Evolutionary conservation across 805 yeast genomes (phyloP).

Genomic region (Saccharomycopsis synnaedendra): DNA sequence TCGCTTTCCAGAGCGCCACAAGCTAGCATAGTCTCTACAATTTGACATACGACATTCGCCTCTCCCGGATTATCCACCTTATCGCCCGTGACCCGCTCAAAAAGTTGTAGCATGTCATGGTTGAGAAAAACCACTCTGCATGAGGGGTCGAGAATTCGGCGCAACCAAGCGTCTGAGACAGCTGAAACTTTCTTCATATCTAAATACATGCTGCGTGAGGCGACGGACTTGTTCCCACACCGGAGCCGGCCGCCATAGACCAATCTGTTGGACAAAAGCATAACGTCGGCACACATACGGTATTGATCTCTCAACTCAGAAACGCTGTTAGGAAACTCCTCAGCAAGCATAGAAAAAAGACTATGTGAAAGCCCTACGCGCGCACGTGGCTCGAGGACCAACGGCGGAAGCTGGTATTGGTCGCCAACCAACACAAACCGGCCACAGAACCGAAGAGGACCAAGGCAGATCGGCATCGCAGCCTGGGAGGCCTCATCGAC

Average conservation of each 20-base stretch:
- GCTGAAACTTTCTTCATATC: conserved; percentile 31
- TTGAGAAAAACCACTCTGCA: conserved; percentile 67
- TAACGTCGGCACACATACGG: conserved; percentile 85
- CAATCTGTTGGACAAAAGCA: conserved; percentile 69
- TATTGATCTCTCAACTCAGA: conserved; percentile 74
- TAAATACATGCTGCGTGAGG: conserved; percentile 18
- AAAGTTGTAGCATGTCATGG: conserved; percentile 47
- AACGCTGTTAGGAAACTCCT: conserved; percentile 62
- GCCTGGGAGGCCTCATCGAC: conserved; percentile 96
- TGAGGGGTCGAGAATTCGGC: conserved; percentile 31
- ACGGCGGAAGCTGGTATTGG: conserved; percentile 86
- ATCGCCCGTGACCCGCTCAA: conserved; percentile 48
- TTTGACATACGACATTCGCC: conserved; percentile 49
- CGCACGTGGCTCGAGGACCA: conserved; percentile 63
- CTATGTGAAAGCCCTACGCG: conserved; percentile 52
- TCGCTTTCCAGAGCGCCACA: conserved; percentile 49
- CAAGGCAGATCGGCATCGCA: conserved; percentile 81
- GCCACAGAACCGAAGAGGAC: conserved; percentile 70
- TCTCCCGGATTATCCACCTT: conserved; percentile 67
- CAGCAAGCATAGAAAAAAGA: conserved; percentile 64
- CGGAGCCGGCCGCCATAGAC: conserved; percentile 66
- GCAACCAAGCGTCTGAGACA: too few species aligned
- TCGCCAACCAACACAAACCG: conserved; percentile 93
- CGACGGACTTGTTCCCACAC: conserved; percentile 63
- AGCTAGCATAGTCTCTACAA: conserved; percentile 43